phyloP scores from a whole-genome alignment of 768 basidiomycete species.

The Trametes punicea region DNA sequence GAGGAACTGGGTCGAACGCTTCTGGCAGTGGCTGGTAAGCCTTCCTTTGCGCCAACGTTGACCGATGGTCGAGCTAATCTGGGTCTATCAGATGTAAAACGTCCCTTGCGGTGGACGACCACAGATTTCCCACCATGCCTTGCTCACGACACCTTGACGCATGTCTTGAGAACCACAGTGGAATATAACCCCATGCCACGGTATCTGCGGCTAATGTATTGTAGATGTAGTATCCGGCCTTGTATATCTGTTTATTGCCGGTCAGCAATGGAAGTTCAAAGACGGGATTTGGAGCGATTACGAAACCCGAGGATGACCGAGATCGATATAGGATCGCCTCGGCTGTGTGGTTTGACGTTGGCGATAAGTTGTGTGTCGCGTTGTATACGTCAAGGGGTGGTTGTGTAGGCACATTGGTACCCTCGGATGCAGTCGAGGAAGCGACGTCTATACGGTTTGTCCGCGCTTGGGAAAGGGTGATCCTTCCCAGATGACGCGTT shows the following conservation, averaged over 20 bases:
- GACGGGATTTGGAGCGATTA: not conserved
- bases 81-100: constrained; percentile 16
- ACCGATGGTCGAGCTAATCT: not conserved
- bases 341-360: too few relatives aligned
- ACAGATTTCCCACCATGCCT: not conserved
- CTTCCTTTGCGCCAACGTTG: constrained; percentile 28
- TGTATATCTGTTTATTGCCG: not conserved
- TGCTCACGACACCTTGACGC: constrained; percentile 7
- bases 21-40: constrained; percentile 84
- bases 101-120: not conserved
- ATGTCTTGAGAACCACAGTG: not conserved
- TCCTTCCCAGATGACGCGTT: too few relatives aligned
- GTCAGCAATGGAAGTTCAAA: not conserved
- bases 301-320: not conserved
- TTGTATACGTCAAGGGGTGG: too few relatives aligned
- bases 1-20: constrained; percentile 58
- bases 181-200: constrained; percentile 3
- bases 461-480: too few relatives aligned
- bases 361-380: too few relatives aligned
- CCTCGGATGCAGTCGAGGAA: too few relatives aligned
- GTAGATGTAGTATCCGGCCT: constrained; percentile 7
- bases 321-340: too few relatives aligned
- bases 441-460: too few relatives aligned
- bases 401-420: too few relatives aligned
- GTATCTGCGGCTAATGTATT: constrained; percentile 2